These are phyloP conservation scores for Coniochaeta sp. DNA, from an alignment of 2,329 filamentous ascomycete genomes.

Conservation along the genomic window DNA sequence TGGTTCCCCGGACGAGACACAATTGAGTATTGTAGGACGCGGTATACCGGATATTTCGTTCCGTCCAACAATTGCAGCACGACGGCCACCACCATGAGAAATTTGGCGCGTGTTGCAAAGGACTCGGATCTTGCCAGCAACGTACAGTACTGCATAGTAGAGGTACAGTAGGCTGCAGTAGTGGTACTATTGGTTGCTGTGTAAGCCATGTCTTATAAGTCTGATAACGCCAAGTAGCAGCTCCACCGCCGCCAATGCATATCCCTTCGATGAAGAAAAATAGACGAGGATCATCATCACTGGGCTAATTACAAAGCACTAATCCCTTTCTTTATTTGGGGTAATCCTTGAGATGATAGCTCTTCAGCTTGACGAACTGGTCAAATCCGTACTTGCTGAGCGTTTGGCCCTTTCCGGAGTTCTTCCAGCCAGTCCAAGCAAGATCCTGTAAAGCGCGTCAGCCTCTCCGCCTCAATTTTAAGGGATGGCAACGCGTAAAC, in stretches of 20 bases:
- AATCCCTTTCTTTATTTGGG: conserved; percentile 41
- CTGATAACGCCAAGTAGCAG: background rate
- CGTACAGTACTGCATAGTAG: no score
- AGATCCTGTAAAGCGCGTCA: conserved; percentile 54
- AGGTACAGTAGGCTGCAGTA: background rate
- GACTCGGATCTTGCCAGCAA: background rate
- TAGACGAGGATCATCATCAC: background rate
- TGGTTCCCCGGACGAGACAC: background rate
- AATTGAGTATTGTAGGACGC: background rate
- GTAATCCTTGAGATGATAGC: conserved; percentile 84
- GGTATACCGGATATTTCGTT: background rate
- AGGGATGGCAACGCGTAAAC: background rate
- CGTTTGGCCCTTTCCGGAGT: conserved; percentile 87
- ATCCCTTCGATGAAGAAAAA: background rate
- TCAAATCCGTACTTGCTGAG: conserved; percentile 88
- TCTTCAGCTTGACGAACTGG: conserved; percentile 94
- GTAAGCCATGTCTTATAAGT: conserved; percentile 1
- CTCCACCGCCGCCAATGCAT: background rate
- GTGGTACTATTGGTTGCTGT: conserved; percentile 1
- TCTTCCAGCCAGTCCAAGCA: conserved; percentile 98
- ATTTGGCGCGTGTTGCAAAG: background rate
- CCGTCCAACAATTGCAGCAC: background rate
- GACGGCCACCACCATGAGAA: background rate
- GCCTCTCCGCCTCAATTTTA: background rate
- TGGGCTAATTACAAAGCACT: background rate